These are phyloP conservation scores for Citrullus mucosospermus DNA, from an alignment of 306 rosid species.

Conservation along the genomic window DNA sequence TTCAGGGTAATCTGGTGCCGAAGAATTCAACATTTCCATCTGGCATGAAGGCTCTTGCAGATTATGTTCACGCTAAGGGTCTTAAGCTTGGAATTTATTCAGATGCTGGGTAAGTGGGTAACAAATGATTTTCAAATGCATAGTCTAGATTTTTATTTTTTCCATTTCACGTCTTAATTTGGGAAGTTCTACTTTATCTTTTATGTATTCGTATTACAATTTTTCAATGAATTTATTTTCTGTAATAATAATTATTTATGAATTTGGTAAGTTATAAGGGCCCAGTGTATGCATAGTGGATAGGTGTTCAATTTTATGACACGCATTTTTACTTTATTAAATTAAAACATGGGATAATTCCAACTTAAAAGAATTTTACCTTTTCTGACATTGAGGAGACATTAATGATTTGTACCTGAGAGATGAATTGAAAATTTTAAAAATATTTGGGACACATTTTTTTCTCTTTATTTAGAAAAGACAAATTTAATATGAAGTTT, in stretches of 20 bases:
- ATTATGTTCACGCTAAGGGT: constrained; percentile 84
- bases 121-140: not conserved
- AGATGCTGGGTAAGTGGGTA: constrained; percentile 99
- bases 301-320: not conserved
- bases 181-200: not conserved
- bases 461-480: not conserved
- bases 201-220: not conserved
- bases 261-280: not conserved
- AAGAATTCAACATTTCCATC: constrained; percentile 84
- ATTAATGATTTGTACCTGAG: not conserved
- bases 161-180: not conserved
- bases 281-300: not conserved
- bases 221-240: not conserved
- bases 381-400: not conserved
- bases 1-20: constrained; percentile 59
- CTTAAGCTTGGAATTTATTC: constrained; percentile 94
- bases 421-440: not conserved
- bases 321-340: not conserved
- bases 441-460: not conserved
- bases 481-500: not conserved
- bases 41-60: constrained; percentile 83
- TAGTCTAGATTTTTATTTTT: not conserved
- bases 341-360: not conserved
- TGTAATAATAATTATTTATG: not conserved
- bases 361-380: not conserved